Evolutionary conservation across 805 yeast species (phyloP), one percentile per base, ranked within the genome.

Genomic region (Kuraishia floccosa): DNA sequence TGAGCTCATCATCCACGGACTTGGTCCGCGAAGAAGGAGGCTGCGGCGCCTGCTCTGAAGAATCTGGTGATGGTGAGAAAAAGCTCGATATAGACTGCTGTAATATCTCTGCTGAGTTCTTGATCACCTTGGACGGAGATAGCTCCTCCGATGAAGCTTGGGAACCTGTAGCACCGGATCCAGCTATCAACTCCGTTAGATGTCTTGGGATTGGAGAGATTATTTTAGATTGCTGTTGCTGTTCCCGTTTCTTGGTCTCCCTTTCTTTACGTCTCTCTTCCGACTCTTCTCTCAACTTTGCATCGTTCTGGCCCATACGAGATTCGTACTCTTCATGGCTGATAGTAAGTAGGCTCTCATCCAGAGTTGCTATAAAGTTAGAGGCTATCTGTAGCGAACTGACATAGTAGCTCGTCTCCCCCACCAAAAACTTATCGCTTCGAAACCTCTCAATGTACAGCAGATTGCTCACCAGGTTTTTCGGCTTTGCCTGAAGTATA

Each of bases 351-450:
- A 74, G 67, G 2, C 69, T 65, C 22, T 56, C 52, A 21, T 63
- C 69, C 27, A 91, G 50, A 9, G 73, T 68, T 34, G 74, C 71
- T 7, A 91, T 69, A 47, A 85, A 91, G 36, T 77, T 72, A 9
- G 86, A 72, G 2, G 96, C 96, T 2, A 93, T 93, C 44, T 81
- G 84, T 17, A 89, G 54, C n/a, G 95, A 82, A 18, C 94, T 82
- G 33, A 91, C 58, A 47, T 91, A 91, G 52, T 91, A 91, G 25
- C 91, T 81, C 0, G 89, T 77, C 50, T 91, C 99, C 6, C 98
- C 96, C 25, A 66, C 65, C 28, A 82, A 58, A 63, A 82, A 79
- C 26, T 73, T 82, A 5, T 72, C 75, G 33, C 72, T 75, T 40
- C 97, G 59, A 50, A 81, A 91, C 31, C 91, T 62, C 50, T 86